Conservation (phyloP, 805 yeast species). For the Wickerhamiella sergipiensis region DNA sequence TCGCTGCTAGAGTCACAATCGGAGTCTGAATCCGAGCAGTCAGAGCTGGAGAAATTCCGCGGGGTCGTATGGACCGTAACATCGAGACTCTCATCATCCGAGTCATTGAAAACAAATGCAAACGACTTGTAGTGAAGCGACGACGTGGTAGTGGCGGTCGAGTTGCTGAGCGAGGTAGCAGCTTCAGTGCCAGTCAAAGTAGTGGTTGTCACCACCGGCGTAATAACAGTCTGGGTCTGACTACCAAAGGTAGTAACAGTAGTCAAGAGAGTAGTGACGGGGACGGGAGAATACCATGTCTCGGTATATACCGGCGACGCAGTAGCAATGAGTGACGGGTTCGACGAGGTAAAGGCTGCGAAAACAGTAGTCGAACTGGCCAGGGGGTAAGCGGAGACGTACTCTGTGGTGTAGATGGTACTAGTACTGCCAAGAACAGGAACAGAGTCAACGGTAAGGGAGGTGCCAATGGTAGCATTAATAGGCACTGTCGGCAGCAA, state of each 20-base stretch:
- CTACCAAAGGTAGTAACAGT: background rate
- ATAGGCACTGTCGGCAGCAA: background rate
- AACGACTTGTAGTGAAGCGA: conserved; percentile 10
- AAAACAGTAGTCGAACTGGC: background rate
- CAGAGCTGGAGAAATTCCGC: background rate
- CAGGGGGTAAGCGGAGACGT: background rate
- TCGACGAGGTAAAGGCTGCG: background rate
- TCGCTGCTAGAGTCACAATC: conserved; percentile 2
- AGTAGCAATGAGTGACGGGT: background rate
- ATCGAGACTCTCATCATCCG: conserved; percentile 14
- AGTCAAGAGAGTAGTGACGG: background rate
- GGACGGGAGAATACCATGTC: background rate
- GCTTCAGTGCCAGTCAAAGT: background rate
- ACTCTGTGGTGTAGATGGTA: background rate
- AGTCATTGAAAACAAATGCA: conserved; percentile 9
- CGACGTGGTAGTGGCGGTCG: background rate
- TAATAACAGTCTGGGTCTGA: background rate
- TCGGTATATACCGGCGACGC: background rate
- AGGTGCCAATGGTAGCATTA: background rate
- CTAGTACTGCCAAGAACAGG: background rate
- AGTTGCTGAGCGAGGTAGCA: background rate
- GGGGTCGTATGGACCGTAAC: conserved; percentile 10
- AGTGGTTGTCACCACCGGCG: background rate
- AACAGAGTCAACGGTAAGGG: background rate
- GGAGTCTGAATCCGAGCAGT: background rate